Evolutionary conservation across 495 filamentous ascomycete species (phyloP).

Genomic region (Tuber indicum): DNA sequence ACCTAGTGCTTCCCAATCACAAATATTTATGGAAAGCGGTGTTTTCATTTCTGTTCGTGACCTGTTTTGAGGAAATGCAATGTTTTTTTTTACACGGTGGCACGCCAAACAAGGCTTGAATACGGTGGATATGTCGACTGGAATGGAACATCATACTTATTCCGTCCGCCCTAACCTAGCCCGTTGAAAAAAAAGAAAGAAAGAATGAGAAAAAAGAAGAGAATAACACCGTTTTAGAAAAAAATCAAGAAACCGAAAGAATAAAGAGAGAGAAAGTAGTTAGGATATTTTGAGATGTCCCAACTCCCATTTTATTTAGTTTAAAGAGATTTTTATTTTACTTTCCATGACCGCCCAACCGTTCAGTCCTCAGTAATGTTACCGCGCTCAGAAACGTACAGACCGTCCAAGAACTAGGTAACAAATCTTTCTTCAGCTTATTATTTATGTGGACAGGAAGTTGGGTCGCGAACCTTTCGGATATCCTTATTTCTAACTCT

Average conservation of each 20-base stretch:
- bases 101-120: background rate
- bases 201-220: constrained; percentile 29
- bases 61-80: no score
- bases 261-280: background rate
- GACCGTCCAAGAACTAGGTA: constrained; percentile 90
- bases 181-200: constrained; percentile 19
- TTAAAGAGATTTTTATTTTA: constrained; percentile 33
- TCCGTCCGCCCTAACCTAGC: constrained; percentile 25
- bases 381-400: constrained; percentile 96
- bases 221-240: constrained; percentile 39
- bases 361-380: constrained; percentile 67
- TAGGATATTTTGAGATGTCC: constrained; percentile 24
- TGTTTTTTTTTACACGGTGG: no score
- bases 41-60: no score
- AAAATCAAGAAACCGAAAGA: constrained; percentile 19
- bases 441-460: background rate
- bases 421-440: background rate
- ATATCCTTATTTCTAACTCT: constrained; percentile 99
- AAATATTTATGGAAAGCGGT: no score
- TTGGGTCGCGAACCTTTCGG: constrained; percentile 67
- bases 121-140: background rate
- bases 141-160: constrained; percentile 13
- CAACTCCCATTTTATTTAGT: constrained; percentile 29
- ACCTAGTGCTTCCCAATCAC: no score
- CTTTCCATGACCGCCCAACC: constrained; percentile 21